A percentile compares a stretch with the other conserved stretches of the same genome.
These are phyloP conservation scores for Auriscalpium microsporum DNA, from an alignment of 768 basidiomycete species.

Conservation along the genomic window DNA sequence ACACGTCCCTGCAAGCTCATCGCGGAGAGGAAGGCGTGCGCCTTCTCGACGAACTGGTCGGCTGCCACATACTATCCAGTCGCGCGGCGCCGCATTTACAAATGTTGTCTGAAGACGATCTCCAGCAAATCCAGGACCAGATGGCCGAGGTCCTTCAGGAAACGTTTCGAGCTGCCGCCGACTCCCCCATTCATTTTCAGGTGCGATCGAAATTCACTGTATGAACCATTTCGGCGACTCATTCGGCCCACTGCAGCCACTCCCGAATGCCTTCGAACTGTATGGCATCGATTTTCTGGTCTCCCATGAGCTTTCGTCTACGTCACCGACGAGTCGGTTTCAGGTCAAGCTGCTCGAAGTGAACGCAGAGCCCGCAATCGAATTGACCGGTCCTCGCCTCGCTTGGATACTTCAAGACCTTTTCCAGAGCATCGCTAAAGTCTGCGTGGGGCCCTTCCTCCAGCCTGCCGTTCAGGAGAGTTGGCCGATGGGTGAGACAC, in stretches of 20 bases:
- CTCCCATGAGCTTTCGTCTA: conserved; percentile 27
- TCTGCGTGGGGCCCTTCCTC: conserved; percentile 67
- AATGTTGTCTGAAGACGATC: conserved; percentile 28
- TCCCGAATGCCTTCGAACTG: conserved; percentile 91
- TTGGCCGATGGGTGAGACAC: conserved; percentile 48
- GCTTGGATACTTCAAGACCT: conserved; percentile 76
- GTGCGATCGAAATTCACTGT: conserved; percentile 28
- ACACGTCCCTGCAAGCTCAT: conserved; percentile 76
- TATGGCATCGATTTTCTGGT: conserved; percentile 93
- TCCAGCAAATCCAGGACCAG: conserved; percentile 47
- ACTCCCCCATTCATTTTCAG: conserved; percentile 81
- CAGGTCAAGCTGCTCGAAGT: conserved; percentile 78
- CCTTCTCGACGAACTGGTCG: conserved; percentile 72
- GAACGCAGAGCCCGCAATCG: conserved; percentile 94
- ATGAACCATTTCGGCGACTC: background rate
- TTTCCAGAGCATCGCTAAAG: conserved; percentile 60
- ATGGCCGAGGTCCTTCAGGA: conserved; percentile 65
- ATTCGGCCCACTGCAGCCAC: conserved; percentile 38
- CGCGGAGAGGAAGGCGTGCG: conserved; percentile 64
- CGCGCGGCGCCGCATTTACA: background rate
- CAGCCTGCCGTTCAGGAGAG: conserved; percentile 23
- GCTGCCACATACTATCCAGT: conserved; percentile 44
- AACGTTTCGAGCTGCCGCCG: conserved; percentile 77
- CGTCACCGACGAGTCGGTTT: conserved; percentile 23
- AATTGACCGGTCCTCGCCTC: conserved; percentile 79